Conservation (phyloP, 352 stramenopile species). For the Thalassiosira ordinaria region DNA sequence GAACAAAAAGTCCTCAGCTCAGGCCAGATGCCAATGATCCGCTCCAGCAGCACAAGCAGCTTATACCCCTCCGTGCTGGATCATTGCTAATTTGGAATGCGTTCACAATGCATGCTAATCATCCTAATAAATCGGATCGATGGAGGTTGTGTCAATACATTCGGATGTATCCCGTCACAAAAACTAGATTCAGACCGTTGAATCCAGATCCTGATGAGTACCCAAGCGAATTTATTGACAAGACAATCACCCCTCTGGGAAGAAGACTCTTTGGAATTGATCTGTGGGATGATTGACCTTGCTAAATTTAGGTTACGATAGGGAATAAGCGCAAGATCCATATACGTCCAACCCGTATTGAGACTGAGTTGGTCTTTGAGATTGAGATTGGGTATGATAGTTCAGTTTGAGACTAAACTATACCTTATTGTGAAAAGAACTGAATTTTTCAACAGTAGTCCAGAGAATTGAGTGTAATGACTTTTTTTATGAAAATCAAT, state of each 20-base stretch:
- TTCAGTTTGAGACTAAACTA: too few species aligned
- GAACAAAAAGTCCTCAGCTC: neutral
- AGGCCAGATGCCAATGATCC: neutral
- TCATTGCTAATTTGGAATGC: neutral
- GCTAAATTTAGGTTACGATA: too few species aligned
- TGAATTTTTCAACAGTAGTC: too few species aligned
- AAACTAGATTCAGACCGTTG: neutral
- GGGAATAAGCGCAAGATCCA: too few species aligned
- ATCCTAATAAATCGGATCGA: neutral
- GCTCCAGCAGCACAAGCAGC: neutral
- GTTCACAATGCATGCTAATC: constrained; percentile 3
- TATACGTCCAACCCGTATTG: too few species aligned
- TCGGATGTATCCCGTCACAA: neutral
- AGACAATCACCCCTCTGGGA: neutral
- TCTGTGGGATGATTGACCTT: constrained; percentile 20
- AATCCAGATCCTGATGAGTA: neutral
- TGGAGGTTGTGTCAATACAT: constrained; percentile 5
- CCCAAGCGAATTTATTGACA: neutral
- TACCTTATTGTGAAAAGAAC: too few species aligned
- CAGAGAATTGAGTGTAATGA: too few species aligned
- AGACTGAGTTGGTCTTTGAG: too few species aligned
- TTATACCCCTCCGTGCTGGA: neutral
- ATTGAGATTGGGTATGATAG: too few species aligned
- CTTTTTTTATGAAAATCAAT: too few species aligned
- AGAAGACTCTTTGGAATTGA: constrained; percentile 12